Base-by-base conservation (phyloP, 2,329 filamentous ascomycete species). In the Colletotrichum siamense region DNA sequence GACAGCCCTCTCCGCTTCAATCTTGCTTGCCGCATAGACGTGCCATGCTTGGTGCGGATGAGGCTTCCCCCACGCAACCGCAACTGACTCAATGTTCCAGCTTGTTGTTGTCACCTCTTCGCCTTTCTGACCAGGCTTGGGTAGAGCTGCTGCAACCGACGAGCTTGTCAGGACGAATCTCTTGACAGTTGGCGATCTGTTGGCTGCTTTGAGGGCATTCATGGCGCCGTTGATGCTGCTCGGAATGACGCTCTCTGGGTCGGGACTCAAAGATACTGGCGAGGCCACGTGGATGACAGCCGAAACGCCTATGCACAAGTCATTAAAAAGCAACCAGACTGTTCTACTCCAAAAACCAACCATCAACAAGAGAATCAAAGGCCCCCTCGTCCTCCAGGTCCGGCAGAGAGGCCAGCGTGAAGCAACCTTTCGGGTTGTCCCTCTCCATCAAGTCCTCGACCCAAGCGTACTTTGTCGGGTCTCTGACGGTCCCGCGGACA, bases 21-120 rank as follows among this genome's bases (percentile, higher is more conserved):
- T 78, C 73, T 88, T 88, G 73, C 85, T 86, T 0, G 86, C 85
- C 1, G 78, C 79, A 67, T 88, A 88, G 1, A 85, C 82, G 12
- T 3, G 76, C 71, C 32, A 82, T 77, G 75, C 71, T 22, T 82
- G 79, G 2, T 83, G 80, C 0, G 80, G 69, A 0, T 79, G 78
- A 6, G 83, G 83, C 7, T 82, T 82, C 18, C 82, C 83, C 83
- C 85, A 86, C 3, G 86, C 86, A n/a, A 66, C 66, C 30, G 83
- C 78, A 13, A 85, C 77, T 8, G 80, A 81, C 4, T 75, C 77
- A 18, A 86, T 82, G 62, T 86, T 86, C 85, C 83, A 88, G 1
- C 79, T 83, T 22, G 82, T 81, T 39, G 62, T 10, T 34, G 73
- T 80, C 44, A 84, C 78, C 18, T 62, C 64, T 8, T 69, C 39